Base-by-base conservation (phyloP, 1,284 basidiomycete species). In the Cryptococcus hybrid region DNA sequence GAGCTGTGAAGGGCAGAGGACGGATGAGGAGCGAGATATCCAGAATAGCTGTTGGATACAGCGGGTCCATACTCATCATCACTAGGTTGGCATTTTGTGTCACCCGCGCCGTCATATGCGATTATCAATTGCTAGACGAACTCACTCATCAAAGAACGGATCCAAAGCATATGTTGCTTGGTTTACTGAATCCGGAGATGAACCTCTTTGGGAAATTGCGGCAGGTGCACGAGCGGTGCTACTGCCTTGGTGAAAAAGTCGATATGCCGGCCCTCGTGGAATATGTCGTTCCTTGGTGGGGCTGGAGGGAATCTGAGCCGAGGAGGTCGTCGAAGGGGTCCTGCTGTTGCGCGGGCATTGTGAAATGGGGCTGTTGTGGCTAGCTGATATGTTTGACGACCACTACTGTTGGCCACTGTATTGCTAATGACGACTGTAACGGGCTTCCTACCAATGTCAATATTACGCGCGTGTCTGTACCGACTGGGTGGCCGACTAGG, bases 71-170 rank as follows among this genome's bases (percentile, higher is more conserved):
- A 73, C 55, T 77, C 74, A 47, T 77, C 75, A 57, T 78, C 76
- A 54, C 75, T 77, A 30, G 30, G 30, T 30, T 13, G 56, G 40
- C 12, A 49, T 24, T 38, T 36, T 15, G 11, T 39, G 35, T 59
- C 47, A 59, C 48, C 13, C 49, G 7, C 35, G 18, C 18, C 24
- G 38, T 18, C 40, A 42, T 42, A 11, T 7, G 24, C 12, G 15
- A 42, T 30, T 9, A 36, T 3, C 13, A 15, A 4, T 12, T 11
- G 40, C n/a, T 12, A 40, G 18, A 15, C n/a, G 9, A 11, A 64
- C 72, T 68, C 57, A 76, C 77, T 78, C 77, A 63, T 78, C 76
- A 56, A 78, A 78, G 68, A 78, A 78, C 0, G 74, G 74, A 61
- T 78, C 77, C 44, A 78, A 55, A 8, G 71, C 68, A 56, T 70